Conservation (phyloP, 2,329 filamentous ascomycete species). For the Colletotrichum camelliae region DNA sequence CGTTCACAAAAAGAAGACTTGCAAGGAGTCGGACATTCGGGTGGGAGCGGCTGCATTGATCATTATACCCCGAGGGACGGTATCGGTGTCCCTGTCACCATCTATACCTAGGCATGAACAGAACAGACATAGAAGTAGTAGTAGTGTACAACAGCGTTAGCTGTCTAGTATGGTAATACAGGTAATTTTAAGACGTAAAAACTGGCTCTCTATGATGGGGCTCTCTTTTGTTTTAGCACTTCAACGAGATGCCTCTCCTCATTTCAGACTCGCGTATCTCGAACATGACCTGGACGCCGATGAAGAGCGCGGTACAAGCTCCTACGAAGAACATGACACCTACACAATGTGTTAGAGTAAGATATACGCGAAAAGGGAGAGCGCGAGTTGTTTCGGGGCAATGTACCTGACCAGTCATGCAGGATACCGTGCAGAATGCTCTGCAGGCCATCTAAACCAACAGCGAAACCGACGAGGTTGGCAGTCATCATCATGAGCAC, state of each 20-base stretch:
- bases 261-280: constrained; percentile 87
- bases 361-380: background rate
- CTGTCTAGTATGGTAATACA: background rate
- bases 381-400: background rate
- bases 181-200: background rate
- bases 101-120: background rate
- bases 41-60: background rate
- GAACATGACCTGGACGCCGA: constrained; percentile 94
- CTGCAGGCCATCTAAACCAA: constrained; percentile 87
- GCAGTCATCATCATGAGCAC: constrained; percentile 95
- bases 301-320: constrained; percentile 79
- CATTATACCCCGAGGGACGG: constrained; percentile 1
- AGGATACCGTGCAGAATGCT: constrained; percentile 78
- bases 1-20: background rate
- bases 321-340: constrained; percentile 76
- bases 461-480: constrained; percentile 92
- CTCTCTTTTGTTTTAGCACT: constrained; percentile 64
- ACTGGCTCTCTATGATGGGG: background rate
- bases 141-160: background rate
- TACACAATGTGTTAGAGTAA: constrained; percentile 25
- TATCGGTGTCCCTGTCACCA: background rate
- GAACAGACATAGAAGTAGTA: background rate
- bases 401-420: constrained; percentile 71
- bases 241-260: constrained; percentile 80
- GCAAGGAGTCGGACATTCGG: background rate